These are phyloP conservation scores for Paratinospora sagittata DNA, from an alignment of 164 flowering plant species.

Conservation along the genomic window DNA sequence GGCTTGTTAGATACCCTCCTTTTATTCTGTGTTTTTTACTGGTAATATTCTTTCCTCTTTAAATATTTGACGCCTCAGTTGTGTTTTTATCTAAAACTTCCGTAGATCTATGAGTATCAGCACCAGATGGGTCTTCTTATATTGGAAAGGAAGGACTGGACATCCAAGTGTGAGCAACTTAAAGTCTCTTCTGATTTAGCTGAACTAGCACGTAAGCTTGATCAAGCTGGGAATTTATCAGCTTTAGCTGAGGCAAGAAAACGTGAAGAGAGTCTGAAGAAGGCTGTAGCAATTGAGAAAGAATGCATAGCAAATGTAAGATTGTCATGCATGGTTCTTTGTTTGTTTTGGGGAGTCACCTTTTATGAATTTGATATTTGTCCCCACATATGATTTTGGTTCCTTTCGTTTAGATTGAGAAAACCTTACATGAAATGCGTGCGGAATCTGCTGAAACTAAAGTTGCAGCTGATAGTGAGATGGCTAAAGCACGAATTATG, in stretches of 20 bases:
- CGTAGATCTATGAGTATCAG: conserved; percentile 72
- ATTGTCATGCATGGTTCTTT: not conserved
- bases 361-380: not conserved
- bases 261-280: conserved; percentile 71
- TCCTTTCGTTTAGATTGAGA: conserved; percentile 61
- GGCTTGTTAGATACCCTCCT: too few relatives aligned
- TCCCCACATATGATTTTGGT: not conserved
- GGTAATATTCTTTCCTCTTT: not conserved
- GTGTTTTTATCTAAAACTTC: not conserved
- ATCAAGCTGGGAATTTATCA: conserved; percentile 49
- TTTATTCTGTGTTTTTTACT: not conserved
- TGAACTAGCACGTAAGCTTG: conserved; percentile 44
- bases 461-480: conserved; percentile 62
- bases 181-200: conserved; percentile 52
- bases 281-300: conserved; percentile 73
- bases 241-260: conserved; percentile 73
- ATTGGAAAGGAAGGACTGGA: conserved; percentile 77
- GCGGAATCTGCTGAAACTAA: conserved; percentile 83
- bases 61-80: not conserved
- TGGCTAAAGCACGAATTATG: conserved; percentile 64
- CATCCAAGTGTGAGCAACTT: conserved; percentile 56
- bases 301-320: conserved; percentile 80
- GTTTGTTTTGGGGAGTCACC: not conserved
- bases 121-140: conserved; percentile 93
- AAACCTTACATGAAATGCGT: conserved; percentile 88